These are phyloP conservation scores for Mycena galopus DNA, from an alignment of 768 basidiomycete species.

Conservation along the genomic window DNA sequence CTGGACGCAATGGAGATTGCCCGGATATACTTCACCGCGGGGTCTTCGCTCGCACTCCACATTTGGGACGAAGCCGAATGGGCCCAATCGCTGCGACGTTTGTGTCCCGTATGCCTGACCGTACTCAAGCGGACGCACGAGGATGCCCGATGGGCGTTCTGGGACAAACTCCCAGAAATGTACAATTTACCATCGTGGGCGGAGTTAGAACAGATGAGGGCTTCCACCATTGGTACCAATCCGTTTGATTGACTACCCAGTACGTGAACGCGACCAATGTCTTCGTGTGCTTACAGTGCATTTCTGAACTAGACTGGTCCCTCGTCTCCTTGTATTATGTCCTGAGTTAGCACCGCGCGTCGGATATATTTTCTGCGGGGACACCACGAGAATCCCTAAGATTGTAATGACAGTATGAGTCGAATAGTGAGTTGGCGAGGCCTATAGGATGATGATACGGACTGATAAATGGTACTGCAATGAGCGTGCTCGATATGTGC, in stretches of 20 bases:
- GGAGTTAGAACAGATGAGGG: conserved; percentile 9
- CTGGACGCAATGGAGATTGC: neutral
- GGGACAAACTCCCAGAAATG: conserved; percentile 18
- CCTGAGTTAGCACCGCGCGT: too few species aligned
- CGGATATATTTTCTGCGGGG: too few species aligned
- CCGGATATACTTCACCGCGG: too few species aligned
- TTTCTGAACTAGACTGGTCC: neutral
- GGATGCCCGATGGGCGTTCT: neutral
- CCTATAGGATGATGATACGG: too few species aligned
- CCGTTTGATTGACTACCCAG: neutral
- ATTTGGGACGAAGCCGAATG: neutral
- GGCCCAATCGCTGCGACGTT: neutral
- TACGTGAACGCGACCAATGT: neutral
- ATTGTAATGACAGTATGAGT: too few species aligned
- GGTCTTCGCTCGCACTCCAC: neutral
- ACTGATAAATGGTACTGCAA: too few species aligned
- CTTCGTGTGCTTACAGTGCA: neutral
- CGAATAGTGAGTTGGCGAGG: too few species aligned
- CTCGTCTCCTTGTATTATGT: too few species aligned
- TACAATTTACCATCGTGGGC: conserved; percentile 15
- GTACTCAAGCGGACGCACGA: neutral
- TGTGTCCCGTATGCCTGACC: neutral
- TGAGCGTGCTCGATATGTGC: too few species aligned
- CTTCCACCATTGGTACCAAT: neutral
- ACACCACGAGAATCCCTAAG: too few species aligned